phyloP scores from a whole-genome alignment of 1,139 yeast genomes.

The Kodamaea fungicola region DNA sequence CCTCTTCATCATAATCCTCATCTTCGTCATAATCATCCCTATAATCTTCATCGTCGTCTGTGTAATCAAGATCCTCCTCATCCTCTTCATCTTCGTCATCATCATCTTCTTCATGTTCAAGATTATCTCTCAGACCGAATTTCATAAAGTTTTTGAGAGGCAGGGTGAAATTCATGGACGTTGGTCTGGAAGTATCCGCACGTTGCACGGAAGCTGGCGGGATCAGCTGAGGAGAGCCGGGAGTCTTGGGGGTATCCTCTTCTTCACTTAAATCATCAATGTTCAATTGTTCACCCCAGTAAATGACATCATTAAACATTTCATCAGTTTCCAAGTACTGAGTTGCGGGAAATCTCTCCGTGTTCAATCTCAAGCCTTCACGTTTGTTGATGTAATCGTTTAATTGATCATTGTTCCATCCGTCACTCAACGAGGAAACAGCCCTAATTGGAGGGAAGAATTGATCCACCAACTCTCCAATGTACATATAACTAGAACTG shows the following conservation, averaged over 20 bases:
- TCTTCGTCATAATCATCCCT: conserved; percentile 15
- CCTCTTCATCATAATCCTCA: conserved; percentile 17
- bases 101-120: conserved; percentile 11
- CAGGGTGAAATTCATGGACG: conserved; percentile 36
- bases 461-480: conserved; percentile 94
- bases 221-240: conserved; percentile 1
- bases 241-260: conserved; percentile 17
- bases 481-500: conserved; percentile 80
- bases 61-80: conserved; percentile 10
- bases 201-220: not conserved
- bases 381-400: conserved; percentile 29
- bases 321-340: conserved; percentile 43
- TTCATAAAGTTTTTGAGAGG: conserved; percentile 45
- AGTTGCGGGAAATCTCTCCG: conserved; percentile 6
- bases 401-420: conserved; percentile 39
- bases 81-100: conserved; percentile 9
- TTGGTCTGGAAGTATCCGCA: conserved; percentile 17
- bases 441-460: conserved; percentile 85
- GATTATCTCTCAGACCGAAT: conserved; percentile 22
- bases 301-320: conserved; percentile 79
- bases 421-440: conserved; percentile 32
- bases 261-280: conserved; percentile 56
- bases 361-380: conserved; percentile 7
- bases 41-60: conserved; percentile 12
- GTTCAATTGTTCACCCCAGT: conserved; percentile 78